Conservation (phyloP, 2,329 filamentous ascomycete genomes). For the Pyricularia grisea region DNA sequence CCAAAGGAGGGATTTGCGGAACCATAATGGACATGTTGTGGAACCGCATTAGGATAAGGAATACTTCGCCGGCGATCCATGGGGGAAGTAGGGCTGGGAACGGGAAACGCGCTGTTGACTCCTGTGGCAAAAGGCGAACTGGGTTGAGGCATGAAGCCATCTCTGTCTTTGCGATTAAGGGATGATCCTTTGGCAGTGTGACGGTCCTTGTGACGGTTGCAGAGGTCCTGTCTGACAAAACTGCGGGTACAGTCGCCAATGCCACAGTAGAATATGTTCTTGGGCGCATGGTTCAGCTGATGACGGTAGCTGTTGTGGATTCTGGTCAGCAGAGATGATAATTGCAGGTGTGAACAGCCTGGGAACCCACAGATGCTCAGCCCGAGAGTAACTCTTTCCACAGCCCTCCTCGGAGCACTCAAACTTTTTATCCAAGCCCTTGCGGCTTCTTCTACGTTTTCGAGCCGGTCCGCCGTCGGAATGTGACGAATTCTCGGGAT, state of each 20-base stretch:
- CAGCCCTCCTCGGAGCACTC: slow-evolving; percentile 80
- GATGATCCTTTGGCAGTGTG: slow-evolving; percentile 74
- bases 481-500: slow-evolving; percentile 39
- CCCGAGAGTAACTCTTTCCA: slow-evolving; percentile 91
- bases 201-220: slow-evolving; percentile 73
- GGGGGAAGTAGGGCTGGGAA: slow-evolving; percentile 34
- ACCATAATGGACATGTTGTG: slow-evolving; percentile 7
- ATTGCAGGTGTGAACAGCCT: slow-evolving; percentile 2
- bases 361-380: slow-evolving; percentile 74
- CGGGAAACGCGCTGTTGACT: slow-evolving; percentile 20
- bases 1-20: neutral
- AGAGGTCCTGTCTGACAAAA: slow-evolving; percentile 89
- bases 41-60: slow-evolving; percentile 25
- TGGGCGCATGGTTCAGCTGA: slow-evolving; percentile 91
- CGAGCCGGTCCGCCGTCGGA: slow-evolving; percentile 39
- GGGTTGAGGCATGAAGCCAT: slow-evolving; percentile 45
- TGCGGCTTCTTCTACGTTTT: slow-evolving; percentile 63
- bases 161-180: slow-evolving; percentile 67
- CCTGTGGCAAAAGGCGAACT: neutral
- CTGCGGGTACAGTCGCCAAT: slow-evolving; percentile 83
- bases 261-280: slow-evolving; percentile 90
- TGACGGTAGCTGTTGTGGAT: slow-evolving; percentile 58
- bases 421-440: slow-evolving; percentile 72
- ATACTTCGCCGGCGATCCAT: slow-evolving; percentile 34
- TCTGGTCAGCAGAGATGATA: neutral